Evolutionary conservation across 305 asterid species (phyloP), one percentile per base, ranked within the genome.

Genomic region (Salvia sclarea): DNA sequence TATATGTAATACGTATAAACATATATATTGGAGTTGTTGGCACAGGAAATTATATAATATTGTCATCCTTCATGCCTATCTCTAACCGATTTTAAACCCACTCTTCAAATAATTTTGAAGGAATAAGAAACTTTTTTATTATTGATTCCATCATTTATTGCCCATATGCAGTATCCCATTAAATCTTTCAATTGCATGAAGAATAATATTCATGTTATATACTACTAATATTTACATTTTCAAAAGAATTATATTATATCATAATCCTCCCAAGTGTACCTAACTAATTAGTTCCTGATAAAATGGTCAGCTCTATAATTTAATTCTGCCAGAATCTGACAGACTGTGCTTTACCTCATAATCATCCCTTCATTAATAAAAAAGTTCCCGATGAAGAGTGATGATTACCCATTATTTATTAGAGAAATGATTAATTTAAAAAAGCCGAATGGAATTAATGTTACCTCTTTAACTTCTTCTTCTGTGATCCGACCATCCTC

Each of bases 401-500:
- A 71, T 71, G 72, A 73, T 68, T 76, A 50, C 65, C 70, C 20
- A 67, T 37, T 74, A 17, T 61, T 69, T 52, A 62, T 53, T 45
- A 24, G 2, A 9, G 14, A 66, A 71, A 66, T 72, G 28, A 66
- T 73, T 52, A 44, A 48, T 50, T 2, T 37, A 74, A 33, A 17
- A 66, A 64, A 64, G 37, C n/a, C n/a, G 44, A 47, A 64, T 61
- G 11, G 57, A 63, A 72, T 25, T 8, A 61, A 1, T 12, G 37
- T 62, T 66, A 87, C 96, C 92, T 87, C 96, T 76, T 82, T 85
- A 30, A 84, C 96, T 72, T 89, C 96, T 68, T 77, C 85, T 66
- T 85, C 86, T 0, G 92, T 84, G 73, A 89, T 87, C 79, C 90
- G 85, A 45, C 96, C 96, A 70, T 89, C 95, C 76, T 87, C 95